Conservation (phyloP, 2,329 filamentous ascomycete species). For the Lomentospora prolificans region DNA sequence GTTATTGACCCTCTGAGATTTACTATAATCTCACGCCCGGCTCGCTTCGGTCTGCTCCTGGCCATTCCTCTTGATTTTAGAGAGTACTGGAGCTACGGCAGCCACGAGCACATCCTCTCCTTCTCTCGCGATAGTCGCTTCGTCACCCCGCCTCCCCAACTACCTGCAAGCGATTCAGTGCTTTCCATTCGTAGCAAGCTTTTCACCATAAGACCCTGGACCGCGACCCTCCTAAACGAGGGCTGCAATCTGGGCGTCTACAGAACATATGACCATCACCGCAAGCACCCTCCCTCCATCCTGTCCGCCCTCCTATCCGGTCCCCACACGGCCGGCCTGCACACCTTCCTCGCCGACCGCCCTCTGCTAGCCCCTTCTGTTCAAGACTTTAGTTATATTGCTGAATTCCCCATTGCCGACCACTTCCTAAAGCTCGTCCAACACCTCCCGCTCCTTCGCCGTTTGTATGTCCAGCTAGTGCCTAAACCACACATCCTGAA, state of each 20-base stretch:
- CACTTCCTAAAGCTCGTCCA: constrained; percentile 43
- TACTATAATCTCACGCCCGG: constrained; percentile 51
- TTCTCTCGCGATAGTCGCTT: constrained; percentile 23
- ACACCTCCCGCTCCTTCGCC: constrained; percentile 38
- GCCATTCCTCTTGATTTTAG: constrained; percentile 45
- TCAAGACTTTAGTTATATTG: constrained; percentile 47
- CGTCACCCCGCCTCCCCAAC: not conserved
- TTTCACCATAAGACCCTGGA: constrained; percentile 55
- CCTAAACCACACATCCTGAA: constrained; percentile 26
- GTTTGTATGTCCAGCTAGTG: constrained; percentile 43
- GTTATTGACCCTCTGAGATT: constrained; percentile 42
- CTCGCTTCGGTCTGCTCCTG: constrained; percentile 50
- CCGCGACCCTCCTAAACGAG: constrained; percentile 59
- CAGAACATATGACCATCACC: constrained; percentile 61
- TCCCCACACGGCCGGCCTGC: constrained; percentile 27
- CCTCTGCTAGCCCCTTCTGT: constrained; percentile 31
- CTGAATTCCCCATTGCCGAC: constrained; percentile 55
- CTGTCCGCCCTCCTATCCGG: constrained; percentile 40
- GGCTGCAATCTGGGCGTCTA: constrained; percentile 65
- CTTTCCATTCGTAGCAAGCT: constrained; percentile 27
- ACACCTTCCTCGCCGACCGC: constrained; percentile 20
- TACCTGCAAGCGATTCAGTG: constrained; percentile 4
- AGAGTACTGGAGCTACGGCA: constrained; percentile 55
- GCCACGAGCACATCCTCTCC: constrained; percentile 51
- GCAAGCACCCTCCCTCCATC: constrained; percentile 53